phyloP scores from a whole-genome alignment of 2,329 filamentous ascomycete genomes.

The Didymella pinodella region DNA sequence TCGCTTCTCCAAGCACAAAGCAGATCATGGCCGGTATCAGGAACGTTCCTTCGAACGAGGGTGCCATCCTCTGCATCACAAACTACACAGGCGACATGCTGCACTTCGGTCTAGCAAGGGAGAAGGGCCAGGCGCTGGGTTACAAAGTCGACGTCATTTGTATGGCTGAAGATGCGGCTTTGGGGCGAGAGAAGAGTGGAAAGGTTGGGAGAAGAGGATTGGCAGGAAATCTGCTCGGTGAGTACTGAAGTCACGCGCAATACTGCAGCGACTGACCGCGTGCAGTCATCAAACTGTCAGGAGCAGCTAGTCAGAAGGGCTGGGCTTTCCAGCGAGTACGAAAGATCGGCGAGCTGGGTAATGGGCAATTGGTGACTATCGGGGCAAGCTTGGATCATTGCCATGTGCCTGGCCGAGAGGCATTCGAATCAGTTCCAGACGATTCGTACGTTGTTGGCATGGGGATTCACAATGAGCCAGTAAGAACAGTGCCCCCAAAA shows the following conservation, averaged over 20 bases:
- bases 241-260: not conserved
- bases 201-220: conserved; percentile 60
- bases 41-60: conserved; percentile 56
- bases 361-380: conserved; percentile 59
- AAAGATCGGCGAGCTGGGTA: conserved; percentile 55
- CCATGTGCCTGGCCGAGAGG: conserved; percentile 60
- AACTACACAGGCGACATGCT: conserved; percentile 61
- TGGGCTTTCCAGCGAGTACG: conserved; percentile 57
- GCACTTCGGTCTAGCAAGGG: conserved; percentile 59
- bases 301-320: conserved; percentile 55
- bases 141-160: conserved; percentile 58
- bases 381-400: conserved; percentile 62
- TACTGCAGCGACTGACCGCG: conserved; percentile 17
- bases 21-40: conserved; percentile 60
- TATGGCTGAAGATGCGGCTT: conserved; percentile 59
- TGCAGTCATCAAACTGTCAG: conserved; percentile 57
- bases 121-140: conserved; percentile 56
- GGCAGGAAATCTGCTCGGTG: conserved; percentile 59
- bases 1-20: conserved; percentile 58
- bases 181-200: conserved; percentile 58
- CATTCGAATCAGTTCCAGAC: conserved; percentile 58
- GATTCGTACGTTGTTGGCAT: conserved; percentile 54
- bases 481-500: conserved; percentile 27
- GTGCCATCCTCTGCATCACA: conserved; percentile 59
- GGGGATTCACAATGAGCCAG: conserved; percentile 62